Evolutionary conservation across 2,329 filamentous ascomycete species (phyloP), one percentile per base, ranked within the genome.

Genomic region (Leptoxyphium fumago): DNA sequence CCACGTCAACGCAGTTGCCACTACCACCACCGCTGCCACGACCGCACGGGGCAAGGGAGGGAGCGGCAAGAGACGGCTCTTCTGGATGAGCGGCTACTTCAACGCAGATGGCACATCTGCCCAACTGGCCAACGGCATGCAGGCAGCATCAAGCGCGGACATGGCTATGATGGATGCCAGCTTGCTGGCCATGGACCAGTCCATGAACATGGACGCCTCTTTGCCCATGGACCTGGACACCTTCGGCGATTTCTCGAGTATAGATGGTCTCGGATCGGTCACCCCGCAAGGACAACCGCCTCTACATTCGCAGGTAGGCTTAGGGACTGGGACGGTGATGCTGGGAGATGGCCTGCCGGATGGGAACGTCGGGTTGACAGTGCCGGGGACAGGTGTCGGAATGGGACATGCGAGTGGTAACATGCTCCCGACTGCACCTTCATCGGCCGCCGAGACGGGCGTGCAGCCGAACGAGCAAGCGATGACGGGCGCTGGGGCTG

Each of bases 401-500:
- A 15, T 36, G 15, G 15, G 15, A 5, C 15, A 13, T 13, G 32
- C 13, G 9, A 15, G 9, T 5, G 32, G 32, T 13, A 36, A 40
- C 32, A 40, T 15, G 32, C 13, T 17, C 10, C 10, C 8, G 7
- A 13, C 2, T 38, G n/a, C n/a, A 5, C 17, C 15, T 17, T 13
- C 17, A 11, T 26, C 32, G n/a, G 28, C 15, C 13, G 34, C 29
- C 18, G 32, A 39, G 13, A 38, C 18, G 32, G 28, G 11, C 10
- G 34, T 18, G 28, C 21, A 29, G 29, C 13, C 6, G 39, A 34
- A 44, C 18, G 14, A 15, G 46, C 52, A 54, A 43, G 43, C 44
- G 15, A 60, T 65, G 58, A 62, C 63, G 10, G 71, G 65, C 38
- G 68, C 66, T 3, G 72, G 72, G 43, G 72, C 71, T 39, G 72